Percentiles rank a stretch among this genome's conserved stretches.
Conservation (phyloP, 192 early-diverging fungal genomes). For the Coemansia sp. region DNA sequence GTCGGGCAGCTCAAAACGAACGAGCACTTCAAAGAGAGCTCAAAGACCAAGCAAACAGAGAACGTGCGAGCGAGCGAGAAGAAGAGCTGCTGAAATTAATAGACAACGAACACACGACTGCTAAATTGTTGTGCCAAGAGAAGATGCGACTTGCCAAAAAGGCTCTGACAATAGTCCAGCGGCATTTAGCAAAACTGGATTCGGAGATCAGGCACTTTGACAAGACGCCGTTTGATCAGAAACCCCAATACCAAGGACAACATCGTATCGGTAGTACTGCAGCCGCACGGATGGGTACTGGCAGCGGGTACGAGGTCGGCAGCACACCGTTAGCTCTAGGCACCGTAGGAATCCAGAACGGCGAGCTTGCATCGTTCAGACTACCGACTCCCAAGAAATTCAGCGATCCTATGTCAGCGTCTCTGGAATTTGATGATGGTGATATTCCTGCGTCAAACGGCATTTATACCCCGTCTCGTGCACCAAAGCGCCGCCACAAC, state of each 20-base stretch:
- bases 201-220: conserved; percentile 48
- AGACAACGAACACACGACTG: conserved; percentile 24
- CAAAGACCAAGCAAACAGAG: conserved; percentile 31
- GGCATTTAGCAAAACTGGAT: conserved; percentile 45
- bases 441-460: conserved; percentile 11
- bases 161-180: conserved; percentile 46
- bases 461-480: conserved; percentile 45
- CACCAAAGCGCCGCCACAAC: conserved; percentile 33
- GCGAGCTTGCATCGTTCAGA: conserved; percentile 30
- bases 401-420: conserved; percentile 21
- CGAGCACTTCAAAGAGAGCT: conserved; percentile 27
- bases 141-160: conserved; percentile 45
- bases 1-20: conserved; percentile 23
- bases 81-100: conserved; percentile 17
- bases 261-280: conserved; percentile 1
- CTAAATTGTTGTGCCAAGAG: conserved; percentile 31
- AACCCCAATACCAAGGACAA: background rate
- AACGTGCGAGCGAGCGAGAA: conserved; percentile 21
- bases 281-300: background rate
- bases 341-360: conserved; percentile 33
- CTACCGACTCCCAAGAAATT: conserved; percentile 38
- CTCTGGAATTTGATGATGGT: conserved; percentile 18
- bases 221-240: conserved; percentile 24
- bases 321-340: background rate
- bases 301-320: background rate